These are phyloP conservation scores for Musa acuminata DNA, from an alignment of 176 grass and related monocot species.

Conservation along the genomic window DNA sequence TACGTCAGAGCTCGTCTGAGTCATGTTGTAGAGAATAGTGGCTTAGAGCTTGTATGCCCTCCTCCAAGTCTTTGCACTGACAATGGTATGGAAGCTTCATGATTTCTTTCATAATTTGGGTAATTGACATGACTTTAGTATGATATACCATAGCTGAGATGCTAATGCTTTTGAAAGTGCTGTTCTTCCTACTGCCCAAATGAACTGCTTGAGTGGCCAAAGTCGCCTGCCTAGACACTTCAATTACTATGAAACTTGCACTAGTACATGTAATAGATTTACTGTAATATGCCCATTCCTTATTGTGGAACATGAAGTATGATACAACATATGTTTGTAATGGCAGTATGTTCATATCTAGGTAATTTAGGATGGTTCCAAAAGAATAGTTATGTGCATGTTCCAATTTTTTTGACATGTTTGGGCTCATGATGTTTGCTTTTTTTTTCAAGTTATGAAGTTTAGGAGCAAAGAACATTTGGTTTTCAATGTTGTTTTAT, in stretches of 20 bases:
- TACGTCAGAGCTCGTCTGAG: slow-evolving; percentile 63
- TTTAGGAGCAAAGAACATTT: not conserved
- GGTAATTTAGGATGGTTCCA: not conserved
- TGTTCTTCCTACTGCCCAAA: too few relatives aligned
- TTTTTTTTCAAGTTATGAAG: not conserved
- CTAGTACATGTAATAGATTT: too few relatives aligned
- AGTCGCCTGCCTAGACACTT: too few relatives aligned
- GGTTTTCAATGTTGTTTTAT: not conserved
- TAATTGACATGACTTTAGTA: too few relatives aligned
- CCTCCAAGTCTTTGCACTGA: slow-evolving; percentile 91
- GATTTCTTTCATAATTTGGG: not conserved
- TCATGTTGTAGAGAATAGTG: slow-evolving; percentile 50
- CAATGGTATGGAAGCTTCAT: slow-evolving; percentile 48
- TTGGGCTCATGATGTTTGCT: not conserved
- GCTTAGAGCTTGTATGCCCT: slow-evolving; percentile 60
- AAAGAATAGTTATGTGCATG: not conserved
- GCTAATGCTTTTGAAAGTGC: too few relatives aligned
- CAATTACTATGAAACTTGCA: too few relatives aligned
- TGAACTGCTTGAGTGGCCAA: too few relatives aligned
- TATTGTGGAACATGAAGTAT: too few relatives aligned
- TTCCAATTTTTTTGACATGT: not conserved
- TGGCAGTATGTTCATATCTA: not conserved
- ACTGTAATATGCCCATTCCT: too few relatives aligned
- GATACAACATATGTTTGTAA: not conserved
- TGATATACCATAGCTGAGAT: too few relatives aligned